Evolutionary conservation across 1,284 basidiomycete species (phyloP).

Genomic region (Cryptococcus jaspeensis): DNA sequence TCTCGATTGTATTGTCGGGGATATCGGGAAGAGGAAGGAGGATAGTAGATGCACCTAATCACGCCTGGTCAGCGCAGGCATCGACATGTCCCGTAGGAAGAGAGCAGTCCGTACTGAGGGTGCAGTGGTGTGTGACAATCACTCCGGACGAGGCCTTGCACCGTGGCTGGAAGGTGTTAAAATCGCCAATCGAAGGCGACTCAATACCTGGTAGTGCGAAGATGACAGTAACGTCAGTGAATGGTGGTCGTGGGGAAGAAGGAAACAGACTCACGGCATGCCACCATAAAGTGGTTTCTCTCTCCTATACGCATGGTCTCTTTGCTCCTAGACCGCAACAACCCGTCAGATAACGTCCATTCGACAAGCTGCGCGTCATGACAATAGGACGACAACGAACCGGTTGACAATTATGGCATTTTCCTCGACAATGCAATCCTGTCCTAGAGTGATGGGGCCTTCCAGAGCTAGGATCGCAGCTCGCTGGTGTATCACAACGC

Average conservation of each 20-base stretch:
- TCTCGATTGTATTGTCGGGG: slow-evolving; percentile 57
- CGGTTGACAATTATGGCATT: slow-evolving; percentile 76
- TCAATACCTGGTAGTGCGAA: slow-evolving; percentile 70
- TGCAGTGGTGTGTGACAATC: slow-evolving; percentile 72
- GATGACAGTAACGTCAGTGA: too few species aligned
- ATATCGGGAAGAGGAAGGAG: slow-evolving; percentile 10
- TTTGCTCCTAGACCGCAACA: background rate
- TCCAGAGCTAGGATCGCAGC: slow-evolving; percentile 83
- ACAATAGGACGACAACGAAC: slow-evolving; percentile 10
- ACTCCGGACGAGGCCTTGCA: slow-evolving; percentile 76
- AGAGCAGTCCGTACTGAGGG: slow-evolving; percentile 76
- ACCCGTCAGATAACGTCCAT: background rate
- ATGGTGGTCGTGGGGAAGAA: slow-evolving; percentile 5
- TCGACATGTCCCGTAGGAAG: background rate
- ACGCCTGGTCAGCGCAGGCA: background rate
- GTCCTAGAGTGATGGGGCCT: slow-evolving; percentile 82
- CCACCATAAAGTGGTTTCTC: slow-evolving; percentile 89
- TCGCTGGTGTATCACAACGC: slow-evolving; percentile 89
- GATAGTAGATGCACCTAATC: slow-evolving; percentile 16
- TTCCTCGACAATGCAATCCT: slow-evolving; percentile 89
- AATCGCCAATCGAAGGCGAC: slow-evolving; percentile 73
- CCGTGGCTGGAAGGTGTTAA: slow-evolving; percentile 79
- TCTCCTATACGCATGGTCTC: slow-evolving; percentile 65
- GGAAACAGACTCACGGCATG: slow-evolving; percentile 64
- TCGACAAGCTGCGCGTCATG: background rate